Percentiles rank a stretch among this genome's conserved stretches.
These are phyloP conservation scores for Pigoraptor vietnamica DNA, from an alignment of 78 protist species.

Conservation along the genomic window DNA sequence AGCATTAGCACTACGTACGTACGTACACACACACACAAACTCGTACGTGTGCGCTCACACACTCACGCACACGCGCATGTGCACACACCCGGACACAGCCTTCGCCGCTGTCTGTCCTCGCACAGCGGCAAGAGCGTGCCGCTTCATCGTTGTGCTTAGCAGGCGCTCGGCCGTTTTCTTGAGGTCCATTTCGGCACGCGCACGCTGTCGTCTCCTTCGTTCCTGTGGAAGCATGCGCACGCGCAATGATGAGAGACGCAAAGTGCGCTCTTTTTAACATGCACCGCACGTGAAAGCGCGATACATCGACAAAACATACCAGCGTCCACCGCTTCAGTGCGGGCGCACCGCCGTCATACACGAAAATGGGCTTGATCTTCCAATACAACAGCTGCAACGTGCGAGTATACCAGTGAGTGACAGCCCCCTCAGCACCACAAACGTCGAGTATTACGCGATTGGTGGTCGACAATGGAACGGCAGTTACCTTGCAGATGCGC, in stretches of 20 bases:
- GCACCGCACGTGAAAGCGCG: too few relatives aligned
- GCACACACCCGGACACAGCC: background rate
- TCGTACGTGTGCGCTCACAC: background rate
- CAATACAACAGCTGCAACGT: conserved; percentile 31
- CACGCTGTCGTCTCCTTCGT: background rate
- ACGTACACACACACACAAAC: background rate
- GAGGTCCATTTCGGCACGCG: background rate
- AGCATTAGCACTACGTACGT: background rate
- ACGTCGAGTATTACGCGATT: too few relatives aligned
- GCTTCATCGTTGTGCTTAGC: background rate
- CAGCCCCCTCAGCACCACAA: too few relatives aligned
- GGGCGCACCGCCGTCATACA: conserved; percentile 64
- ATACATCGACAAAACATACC: background rate
- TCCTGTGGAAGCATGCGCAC: background rate
- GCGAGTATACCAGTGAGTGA: too few relatives aligned
- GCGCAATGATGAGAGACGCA: background rate
- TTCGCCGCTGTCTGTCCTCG: background rate
- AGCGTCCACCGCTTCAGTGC: conserved; percentile 18
- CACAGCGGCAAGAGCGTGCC: background rate
- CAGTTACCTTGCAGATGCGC: conserved; percentile 39
- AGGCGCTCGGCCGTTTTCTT: background rate
- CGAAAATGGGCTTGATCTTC: conserved; percentile 48
- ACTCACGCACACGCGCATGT: background rate
- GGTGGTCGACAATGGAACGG: too few relatives aligned
- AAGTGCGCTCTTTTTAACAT: too few relatives aligned